Base-by-base conservation (phyloP, 225 moss, liverwort and hornwort genomes). In the Lunularia cruciata region DNA sequence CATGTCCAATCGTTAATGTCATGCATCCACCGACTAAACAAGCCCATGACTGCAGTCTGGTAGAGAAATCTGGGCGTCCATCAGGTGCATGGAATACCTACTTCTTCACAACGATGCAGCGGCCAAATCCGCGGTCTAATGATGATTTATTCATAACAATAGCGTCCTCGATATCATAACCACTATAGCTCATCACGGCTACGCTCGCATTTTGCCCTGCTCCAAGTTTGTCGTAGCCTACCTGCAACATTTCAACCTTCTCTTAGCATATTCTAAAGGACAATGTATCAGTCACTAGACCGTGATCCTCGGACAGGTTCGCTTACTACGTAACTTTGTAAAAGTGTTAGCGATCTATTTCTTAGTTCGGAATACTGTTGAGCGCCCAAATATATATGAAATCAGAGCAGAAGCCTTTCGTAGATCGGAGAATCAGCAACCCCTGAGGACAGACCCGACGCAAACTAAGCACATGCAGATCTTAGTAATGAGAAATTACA, bases 141-240 rank as follows among this genome's bases (percentile, higher is more conserved):
- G 96, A 98, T 13, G 96, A 76, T 59, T 98, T 98, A 69, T 98
- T 98, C 96, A 98, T 98, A 31, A 98, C 96, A 73, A 98, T 98
- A 11, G 96, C 96, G 81, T 98, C 96, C 81, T 98, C 96, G 56
- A 98, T 98, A 74, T 98, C 96, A 75, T 98, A 98, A 60, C 96
- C 96, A 79, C 96, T 98, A 84, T 98, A 98, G 78, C 96, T 98
- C 96, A 98, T 98, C 45, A 98, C 96, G 68, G 96, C 96, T 39
- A 98, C 96, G 60, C 90, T 92, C 58, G 96, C 96, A 88, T 98
- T 98, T 76, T 98, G 96, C 48, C 96, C 96, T 71, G 96, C 96
- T 47, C 96, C 96, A 72, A 98, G 96, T 70, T 92, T 98, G 81
- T 98, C 96, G 73, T 92, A 98, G 20, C 96, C 96, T 72, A 98